Conservation (phyloP, 192 early-diverging fungal genomes). For the Coemansia sp. region DNA sequence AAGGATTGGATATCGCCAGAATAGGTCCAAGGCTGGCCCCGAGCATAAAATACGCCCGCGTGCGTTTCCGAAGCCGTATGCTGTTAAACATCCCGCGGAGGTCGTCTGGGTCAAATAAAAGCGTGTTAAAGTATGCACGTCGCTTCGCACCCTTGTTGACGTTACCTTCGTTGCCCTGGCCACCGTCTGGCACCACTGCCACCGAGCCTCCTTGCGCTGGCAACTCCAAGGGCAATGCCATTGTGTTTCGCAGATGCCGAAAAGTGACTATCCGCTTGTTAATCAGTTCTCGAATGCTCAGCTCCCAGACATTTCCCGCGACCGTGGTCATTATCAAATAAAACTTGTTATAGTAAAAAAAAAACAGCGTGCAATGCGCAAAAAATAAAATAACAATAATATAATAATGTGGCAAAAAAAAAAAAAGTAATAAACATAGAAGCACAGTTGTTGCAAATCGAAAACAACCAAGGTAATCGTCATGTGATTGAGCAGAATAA, state of each 20-base stretch:
- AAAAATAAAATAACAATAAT: too few relatives aligned
- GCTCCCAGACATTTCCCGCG: conserved; percentile 55
- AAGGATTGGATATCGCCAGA: conserved; percentile 63
- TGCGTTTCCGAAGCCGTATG: conserved; percentile 52
- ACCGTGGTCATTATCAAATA: conserved; percentile 24
- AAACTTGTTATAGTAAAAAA: neutral
- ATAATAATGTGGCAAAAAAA: neutral
- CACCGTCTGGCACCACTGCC: neutral
- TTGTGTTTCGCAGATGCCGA: conserved; percentile 51
- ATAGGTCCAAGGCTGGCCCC: conserved; percentile 67
- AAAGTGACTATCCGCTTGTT: conserved; percentile 57
- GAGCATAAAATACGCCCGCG: conserved; percentile 65
- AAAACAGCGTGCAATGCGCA: too few relatives aligned
- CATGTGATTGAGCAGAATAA: neutral
- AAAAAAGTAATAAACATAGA: neutral
- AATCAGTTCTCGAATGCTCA: conserved; percentile 53
- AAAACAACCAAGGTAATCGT: neutral
- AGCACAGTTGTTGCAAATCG: neutral
- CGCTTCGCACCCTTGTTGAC: conserved; percentile 21
- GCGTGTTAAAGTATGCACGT: conserved; percentile 50
- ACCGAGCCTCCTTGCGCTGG: neutral
- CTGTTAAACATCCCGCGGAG: conserved; percentile 51
- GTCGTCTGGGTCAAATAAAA: conserved; percentile 48
- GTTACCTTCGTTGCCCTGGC: neutral
- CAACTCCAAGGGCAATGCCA: conserved; percentile 43